A percentile compares a stretch with the other conserved stretches of the same genome.
Conservation (phyloP, 169 alveolate genomes). For the Plasmodium gonderi region DNA sequence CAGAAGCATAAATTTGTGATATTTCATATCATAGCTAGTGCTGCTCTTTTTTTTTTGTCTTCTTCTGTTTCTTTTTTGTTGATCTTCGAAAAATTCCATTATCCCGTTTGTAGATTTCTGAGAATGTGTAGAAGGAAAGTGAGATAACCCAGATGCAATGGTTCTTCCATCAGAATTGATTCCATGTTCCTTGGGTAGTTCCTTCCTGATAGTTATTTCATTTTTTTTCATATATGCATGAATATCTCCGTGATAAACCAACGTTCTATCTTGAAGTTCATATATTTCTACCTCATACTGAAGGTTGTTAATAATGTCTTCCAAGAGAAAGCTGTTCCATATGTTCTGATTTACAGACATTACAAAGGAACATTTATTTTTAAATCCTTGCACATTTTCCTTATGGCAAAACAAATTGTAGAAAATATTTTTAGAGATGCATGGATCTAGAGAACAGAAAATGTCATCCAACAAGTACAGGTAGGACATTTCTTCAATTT, state of each 20-base stretch:
- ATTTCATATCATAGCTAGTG: neutral
- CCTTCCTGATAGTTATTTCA: neutral
- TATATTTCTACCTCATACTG: conserved; percentile 47
- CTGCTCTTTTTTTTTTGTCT: neutral
- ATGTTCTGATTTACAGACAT: conserved; percentile 34
- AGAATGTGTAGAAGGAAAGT: no score
- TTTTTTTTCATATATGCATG: conserved; percentile 16
- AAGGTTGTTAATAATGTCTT: neutral
- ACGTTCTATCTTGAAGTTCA: neutral
- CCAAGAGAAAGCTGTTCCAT: conserved; percentile 7
- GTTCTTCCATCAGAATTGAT: neutral
- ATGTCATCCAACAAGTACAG: conserved; percentile 76
- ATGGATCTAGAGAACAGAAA: conserved; percentile 82
- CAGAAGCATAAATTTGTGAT: conserved; percentile 5
- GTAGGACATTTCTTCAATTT: conserved; percentile 25
- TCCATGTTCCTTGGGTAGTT: neutral
- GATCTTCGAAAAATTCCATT: neutral
- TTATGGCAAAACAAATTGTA: conserved; percentile 76
- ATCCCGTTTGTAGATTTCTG: neutral
- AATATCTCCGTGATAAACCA: conserved; percentile 15
- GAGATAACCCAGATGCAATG: neutral
- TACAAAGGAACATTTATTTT: conserved; percentile 3
- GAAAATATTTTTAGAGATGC: conserved; percentile 76
- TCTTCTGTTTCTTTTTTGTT: neutral
- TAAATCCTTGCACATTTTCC: conserved; percentile 13